Conservation (phyloP, 495 filamentous ascomycete genomes). For the Cenococcum geophilum region DNA sequence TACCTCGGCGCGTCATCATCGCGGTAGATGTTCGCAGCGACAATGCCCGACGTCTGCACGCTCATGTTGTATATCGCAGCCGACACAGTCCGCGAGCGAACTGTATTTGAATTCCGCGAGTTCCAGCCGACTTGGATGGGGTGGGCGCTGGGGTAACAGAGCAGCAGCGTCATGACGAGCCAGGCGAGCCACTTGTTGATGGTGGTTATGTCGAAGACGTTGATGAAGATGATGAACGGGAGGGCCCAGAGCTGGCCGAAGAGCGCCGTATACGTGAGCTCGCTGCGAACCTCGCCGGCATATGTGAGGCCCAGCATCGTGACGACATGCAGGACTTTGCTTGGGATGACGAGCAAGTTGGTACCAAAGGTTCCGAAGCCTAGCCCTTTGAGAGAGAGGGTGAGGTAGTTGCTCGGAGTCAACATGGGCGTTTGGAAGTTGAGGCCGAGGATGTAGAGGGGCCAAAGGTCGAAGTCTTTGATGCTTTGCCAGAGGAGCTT, state of each 20-base stretch:
- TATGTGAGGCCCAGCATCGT: constrained; percentile 18
- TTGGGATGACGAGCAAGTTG: constrained; percentile 63
- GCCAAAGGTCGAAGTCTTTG: constrained; percentile 67
- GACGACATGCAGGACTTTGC: constrained; percentile 21
- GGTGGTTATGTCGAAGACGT: constrained; percentile 42
- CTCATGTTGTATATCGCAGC: constrained; percentile 68
- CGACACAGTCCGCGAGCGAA: constrained; percentile 26
- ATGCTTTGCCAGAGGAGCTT: constrained; percentile 53
- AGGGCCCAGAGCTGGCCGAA: constrained; percentile 19
- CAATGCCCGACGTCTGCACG: constrained; percentile 60
- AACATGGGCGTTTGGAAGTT: constrained; percentile 50
- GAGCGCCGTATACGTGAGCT: constrained; percentile 14
- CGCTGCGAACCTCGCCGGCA: constrained; percentile 14
- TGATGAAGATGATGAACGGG: constrained; percentile 52
- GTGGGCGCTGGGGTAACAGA: constrained; percentile 48
- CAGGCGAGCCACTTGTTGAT: constrained; percentile 52
- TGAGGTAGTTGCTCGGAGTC: constrained; percentile 54
- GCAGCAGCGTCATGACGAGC: constrained; percentile 51
- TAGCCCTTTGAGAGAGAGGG: constrained; percentile 51
- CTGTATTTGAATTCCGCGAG: constrained; percentile 25
- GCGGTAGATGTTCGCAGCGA: constrained; percentile 48
- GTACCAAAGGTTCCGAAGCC: constrained; percentile 63
- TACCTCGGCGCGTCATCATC: constrained; percentile 27
- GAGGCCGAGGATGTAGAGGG: constrained; percentile 59
- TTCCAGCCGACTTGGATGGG: constrained; percentile 30